phyloP scores from a whole-genome alignment of 176 grass and related monocot species.

The Phragmites australis region DNA sequence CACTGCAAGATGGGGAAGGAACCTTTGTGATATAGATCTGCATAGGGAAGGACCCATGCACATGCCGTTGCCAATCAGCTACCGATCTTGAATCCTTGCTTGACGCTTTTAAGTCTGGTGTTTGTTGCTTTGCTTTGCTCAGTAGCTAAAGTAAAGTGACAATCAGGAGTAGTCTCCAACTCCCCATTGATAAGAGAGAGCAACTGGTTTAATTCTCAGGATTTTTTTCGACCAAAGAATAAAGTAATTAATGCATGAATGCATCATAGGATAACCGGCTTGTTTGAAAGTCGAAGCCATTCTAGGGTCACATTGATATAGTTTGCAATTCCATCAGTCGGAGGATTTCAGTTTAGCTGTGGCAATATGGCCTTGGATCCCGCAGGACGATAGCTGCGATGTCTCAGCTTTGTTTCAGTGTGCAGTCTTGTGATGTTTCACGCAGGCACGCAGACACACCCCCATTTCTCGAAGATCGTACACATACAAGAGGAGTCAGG shows the following conservation, averaged over 20 bases:
- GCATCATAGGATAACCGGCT: neutral
- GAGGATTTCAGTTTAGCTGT: neutral
- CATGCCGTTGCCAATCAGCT: conserved; percentile 29
- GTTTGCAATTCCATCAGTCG: neutral
- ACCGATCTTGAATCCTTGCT: conserved; percentile 8
- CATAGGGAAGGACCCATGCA: conserved; percentile 36
- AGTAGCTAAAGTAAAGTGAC: neutral
- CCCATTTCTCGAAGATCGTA: conserved; percentile 29
- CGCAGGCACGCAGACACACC: neutral
- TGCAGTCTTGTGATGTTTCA: conserved; percentile 32
- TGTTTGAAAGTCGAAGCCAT: neutral
- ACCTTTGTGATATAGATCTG: conserved; percentile 32
- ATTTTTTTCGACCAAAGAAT: neutral
- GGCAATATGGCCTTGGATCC: conserved; percentile 8
- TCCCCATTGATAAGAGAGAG: neutral
- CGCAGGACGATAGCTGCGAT: conserved; percentile 1
- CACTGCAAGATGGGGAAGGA: conserved; percentile 26
- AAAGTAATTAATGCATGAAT: neutral
- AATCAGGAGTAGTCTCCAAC: neutral
- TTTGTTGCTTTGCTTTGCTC: conserved; percentile 20
- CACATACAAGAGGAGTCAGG: conserved; percentile 20
- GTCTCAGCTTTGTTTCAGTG: conserved; percentile 39
- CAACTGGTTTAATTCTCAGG: neutral
- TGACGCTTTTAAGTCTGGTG: neutral
- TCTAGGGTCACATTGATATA: neutral